Conservation (phyloP, 169 alveolate genomes). For the Plasmodium adleri region DNA sequence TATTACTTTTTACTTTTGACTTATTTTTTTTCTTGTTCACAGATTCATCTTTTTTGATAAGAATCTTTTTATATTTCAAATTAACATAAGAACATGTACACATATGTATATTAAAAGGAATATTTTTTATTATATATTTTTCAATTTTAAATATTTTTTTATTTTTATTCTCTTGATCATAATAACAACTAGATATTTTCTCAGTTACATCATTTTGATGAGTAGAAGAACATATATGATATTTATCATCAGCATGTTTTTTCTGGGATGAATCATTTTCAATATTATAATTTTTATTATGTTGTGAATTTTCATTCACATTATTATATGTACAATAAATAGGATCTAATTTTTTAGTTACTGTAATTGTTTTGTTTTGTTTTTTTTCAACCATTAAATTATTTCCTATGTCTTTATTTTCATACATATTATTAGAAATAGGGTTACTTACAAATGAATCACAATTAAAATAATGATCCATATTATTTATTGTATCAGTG, state of each 20-base stretch:
- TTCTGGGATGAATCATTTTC: neutral
- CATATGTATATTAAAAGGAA: constrained; percentile 14
- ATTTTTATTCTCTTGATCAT: neutral
- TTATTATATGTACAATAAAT: too few species aligned
- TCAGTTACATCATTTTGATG: neutral
- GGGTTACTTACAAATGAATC: too few species aligned
- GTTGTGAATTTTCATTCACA: too few species aligned
- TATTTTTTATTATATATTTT: neutral
- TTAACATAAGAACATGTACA: constrained; percentile 28
- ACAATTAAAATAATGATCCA: too few species aligned
- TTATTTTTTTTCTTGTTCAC: neutral
- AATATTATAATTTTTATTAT: neutral
- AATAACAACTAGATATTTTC: neutral
- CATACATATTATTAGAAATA: too few species aligned
- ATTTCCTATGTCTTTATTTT: too few species aligned
- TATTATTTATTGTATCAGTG: too few species aligned
- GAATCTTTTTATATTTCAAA: constrained; percentile 19
- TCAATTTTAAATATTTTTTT: neutral
- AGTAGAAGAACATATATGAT: neutral
- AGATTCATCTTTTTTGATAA: constrained; percentile 5
- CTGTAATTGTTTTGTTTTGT: too few species aligned
- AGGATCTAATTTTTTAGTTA: too few species aligned
- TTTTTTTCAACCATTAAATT: too few species aligned
- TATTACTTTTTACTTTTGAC: neutral
- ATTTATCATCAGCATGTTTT: neutral